Evolutionary conservation across 176 grass and related monocot genomes (phyloP).

Genomic region (Lolium multiflorum): DNA sequence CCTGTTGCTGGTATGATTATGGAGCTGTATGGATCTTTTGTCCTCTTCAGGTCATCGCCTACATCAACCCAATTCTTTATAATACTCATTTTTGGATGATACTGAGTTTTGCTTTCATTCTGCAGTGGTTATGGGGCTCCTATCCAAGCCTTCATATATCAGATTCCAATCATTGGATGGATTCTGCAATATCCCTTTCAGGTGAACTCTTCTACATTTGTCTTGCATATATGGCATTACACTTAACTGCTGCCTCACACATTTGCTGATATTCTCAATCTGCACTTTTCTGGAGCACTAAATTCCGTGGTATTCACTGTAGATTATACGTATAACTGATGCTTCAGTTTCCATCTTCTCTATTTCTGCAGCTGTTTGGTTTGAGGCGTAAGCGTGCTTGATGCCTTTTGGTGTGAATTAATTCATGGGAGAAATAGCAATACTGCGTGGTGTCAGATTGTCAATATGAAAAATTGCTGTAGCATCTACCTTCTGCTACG

Average conservation of each 20-base stretch:
- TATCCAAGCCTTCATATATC: slow-evolving; percentile 66
- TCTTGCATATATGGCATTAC: background rate
- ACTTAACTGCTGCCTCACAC: background rate
- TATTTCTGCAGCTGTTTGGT: slow-evolving; percentile 62
- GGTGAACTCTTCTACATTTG: slow-evolving; percentile 34
- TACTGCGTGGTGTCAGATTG: slow-evolving; percentile 29
- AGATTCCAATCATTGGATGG: slow-evolving; percentile 76
- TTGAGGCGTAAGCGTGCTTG: slow-evolving; percentile 58
- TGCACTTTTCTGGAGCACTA: background rate
- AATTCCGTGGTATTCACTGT: slow-evolving; percentile 19
- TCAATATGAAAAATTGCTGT: slow-evolving; percentile 38
- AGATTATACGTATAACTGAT: slow-evolving; percentile 37
- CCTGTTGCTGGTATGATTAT: slow-evolving; percentile 87
- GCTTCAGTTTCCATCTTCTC: slow-evolving; percentile 26
- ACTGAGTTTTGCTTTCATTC: slow-evolving; percentile 28
- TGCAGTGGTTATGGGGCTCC: slow-evolving; percentile 68
- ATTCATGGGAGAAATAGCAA: slow-evolving; percentile 32
- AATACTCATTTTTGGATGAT: slow-evolving; percentile 31
- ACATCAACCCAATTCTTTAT: slow-evolving; percentile 16
- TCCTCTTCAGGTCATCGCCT: slow-evolving; percentile 61
- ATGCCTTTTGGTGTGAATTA: slow-evolving; percentile 31
- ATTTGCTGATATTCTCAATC: background rate
- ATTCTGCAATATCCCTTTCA: slow-evolving; percentile 68
- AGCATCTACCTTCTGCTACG: background rate
- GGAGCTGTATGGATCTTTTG: slow-evolving; percentile 73